Base-by-base conservation (phyloP, 1,284 basidiomycete species). In the Pyrrhoderma noxium region DNA sequence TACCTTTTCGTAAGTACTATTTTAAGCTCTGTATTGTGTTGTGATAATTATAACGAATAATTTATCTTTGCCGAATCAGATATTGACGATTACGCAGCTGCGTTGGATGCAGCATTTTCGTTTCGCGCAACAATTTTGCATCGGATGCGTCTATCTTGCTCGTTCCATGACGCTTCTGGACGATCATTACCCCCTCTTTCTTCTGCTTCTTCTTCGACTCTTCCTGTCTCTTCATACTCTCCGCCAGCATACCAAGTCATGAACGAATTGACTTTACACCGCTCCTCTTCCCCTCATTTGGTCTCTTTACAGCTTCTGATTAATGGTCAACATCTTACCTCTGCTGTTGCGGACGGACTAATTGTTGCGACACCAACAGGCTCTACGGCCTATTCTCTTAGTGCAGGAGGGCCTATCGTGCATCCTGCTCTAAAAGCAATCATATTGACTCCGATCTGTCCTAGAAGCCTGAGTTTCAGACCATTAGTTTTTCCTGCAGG, bases 311-410 rank as follows among this genome's bases (percentile, higher is more conserved):
- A 98, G 63, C 89, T 93, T 8, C 96, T 79, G 65, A 93, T 96
- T n/a, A 90, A 98, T 61, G 92, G 88, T 0, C 90, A 95, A 63
- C 92, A 96, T 70, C 74, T 98, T 13, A 98, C 94, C 0, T 93
- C 96, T 68, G 89, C 91, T 16, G 91, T 97, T 51, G 93, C 93
- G 31, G 94, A 98, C 62, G 94, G 94, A 16, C 71, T 98, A 45
- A 93, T 98, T 52, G 82, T 98, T 43, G 92, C 93, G 0, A 97
- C 95, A 1, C 95, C 94, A 3, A 98, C 94, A 0, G 94, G 94
- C 1, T 97, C 93, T 13, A 98, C 95, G 0, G 94, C 95, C 2
- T 98, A 98, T 67, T 96, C 93, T 1, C 77, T 98, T 34, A 95
- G 93, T 1, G 91, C 94, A 0, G 94, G 94, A 21, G 94, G 94